Evolutionary conservation across 2,329 filamentous ascomycete genomes (phyloP), one percentile per base, ranked within the genome.

Genomic region (Chrysoporthe puriensis): DNA sequence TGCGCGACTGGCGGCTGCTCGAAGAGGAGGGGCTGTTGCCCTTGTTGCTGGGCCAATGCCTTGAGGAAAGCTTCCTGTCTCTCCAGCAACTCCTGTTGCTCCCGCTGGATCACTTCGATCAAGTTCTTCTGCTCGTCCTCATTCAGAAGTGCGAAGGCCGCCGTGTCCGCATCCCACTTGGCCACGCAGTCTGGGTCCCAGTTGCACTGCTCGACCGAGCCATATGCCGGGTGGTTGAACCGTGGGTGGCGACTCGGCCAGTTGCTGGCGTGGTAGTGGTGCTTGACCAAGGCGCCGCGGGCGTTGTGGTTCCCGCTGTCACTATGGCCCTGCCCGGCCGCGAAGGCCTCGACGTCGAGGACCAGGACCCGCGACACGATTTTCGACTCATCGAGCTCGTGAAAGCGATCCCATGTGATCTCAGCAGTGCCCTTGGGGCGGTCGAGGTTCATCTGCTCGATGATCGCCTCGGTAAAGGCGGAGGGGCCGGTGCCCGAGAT

Each of bases 241-340:
- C 90, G 83, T 1, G 87, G 89, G 74, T 92, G 90, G 2, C 82
- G 81, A 63, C 84, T 85, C 2, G 90, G 90, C 90, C 90, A 92
- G 68, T 87, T 86, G 1, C 89, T 92, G 0, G 90, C 90, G 76
- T 92, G 90, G 73, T 91, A 93, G 76, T 92, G 89, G 74, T 93
- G 90, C 76, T 89, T 90, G 34, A 92, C 89, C 1, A 92, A 80
- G 1, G 90, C 90, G 26, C 84, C 84, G 62, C 88, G 82, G 1
- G 89, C 83, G 63, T 90, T 84, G 76, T 92, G 90, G 73, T 89
- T 91, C 16, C 90, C 90, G 0, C 89, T 91, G 74, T 92, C 86
- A 0, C 90, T 92, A 76, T 92, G 90, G 14, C 90, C 90, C 76
- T 92, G 90, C 14, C 90, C 90, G 0, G 90, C 90, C 16, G 90